Conservation (phyloP, 805 yeast genomes). For the Tetrapisispora namnaoensis region DNA sequence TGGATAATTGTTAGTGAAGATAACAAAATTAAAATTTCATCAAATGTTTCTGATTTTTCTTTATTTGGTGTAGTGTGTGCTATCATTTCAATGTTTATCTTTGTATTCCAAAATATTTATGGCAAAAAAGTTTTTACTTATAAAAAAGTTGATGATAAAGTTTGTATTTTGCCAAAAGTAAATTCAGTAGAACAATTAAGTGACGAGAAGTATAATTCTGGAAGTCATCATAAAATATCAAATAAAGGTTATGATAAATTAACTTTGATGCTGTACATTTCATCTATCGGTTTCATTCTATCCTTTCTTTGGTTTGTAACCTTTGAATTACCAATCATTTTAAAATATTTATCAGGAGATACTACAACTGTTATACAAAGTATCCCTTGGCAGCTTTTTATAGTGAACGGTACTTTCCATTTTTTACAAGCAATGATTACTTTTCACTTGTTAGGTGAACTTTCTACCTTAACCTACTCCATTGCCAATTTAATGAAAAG, state of each 20-base stretch:
- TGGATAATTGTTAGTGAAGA: slow-evolving; percentile 25
- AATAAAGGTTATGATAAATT: slow-evolving; percentile 60
- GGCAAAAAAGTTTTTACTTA: slow-evolving; percentile 70
- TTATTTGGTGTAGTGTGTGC: slow-evolving; percentile 59
- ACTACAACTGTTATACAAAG: slow-evolving; percentile 17
- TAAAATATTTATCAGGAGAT: slow-evolving; percentile 9
- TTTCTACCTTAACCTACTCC: slow-evolving; percentile 78
- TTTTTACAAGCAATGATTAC: slow-evolving; percentile 74
- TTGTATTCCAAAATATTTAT: slow-evolving; percentile 80
- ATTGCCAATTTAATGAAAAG: slow-evolving; percentile 83
- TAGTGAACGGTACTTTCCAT: slow-evolving; percentile 66
- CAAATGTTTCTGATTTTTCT: slow-evolving; percentile 8
- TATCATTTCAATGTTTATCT: slow-evolving; percentile 55
- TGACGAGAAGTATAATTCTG: slow-evolving; percentile 5
- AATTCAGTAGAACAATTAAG: neutral
- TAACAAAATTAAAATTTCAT: slow-evolving; percentile 1
- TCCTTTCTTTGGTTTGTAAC: slow-evolving; percentile 67
- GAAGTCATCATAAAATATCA: slow-evolving; percentile 8
- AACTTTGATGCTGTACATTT: slow-evolving; percentile 72
- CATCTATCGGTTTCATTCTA: slow-evolving; percentile 57
- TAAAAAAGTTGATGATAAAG: slow-evolving; percentile 11
- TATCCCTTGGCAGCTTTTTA: slow-evolving; percentile 41
- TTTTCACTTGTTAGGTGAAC: slow-evolving; percentile 67
- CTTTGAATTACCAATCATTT: slow-evolving; percentile 43
- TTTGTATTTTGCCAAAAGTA: slow-evolving; percentile 1